Conservation (phyloP, 129 eudicot species). For the Centella asiatica region DNA sequence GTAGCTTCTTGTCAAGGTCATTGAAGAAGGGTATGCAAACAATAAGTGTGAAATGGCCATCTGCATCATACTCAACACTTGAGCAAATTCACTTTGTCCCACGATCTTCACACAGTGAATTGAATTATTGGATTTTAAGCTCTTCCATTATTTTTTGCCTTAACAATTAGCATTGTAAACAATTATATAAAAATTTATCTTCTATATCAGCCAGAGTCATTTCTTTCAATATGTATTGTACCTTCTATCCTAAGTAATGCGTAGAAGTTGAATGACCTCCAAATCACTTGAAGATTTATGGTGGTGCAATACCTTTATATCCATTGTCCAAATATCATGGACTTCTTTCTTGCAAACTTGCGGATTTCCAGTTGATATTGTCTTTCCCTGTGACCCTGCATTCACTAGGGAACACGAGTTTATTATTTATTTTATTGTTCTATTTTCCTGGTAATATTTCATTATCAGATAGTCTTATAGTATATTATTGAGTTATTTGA, state of each 20-base stretch:
- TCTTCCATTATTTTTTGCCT: neutral
- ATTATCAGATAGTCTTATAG: too few species aligned
- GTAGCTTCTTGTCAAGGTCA: conserved; percentile 5
- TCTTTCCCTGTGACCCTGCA: too few species aligned
- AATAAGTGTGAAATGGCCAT: neutral
- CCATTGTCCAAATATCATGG: neutral
- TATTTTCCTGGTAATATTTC: too few species aligned
- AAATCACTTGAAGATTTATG: neutral
- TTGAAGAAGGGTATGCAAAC: neutral
- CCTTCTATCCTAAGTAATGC: neutral
- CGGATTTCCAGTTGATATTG: too few species aligned
- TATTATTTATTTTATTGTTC: too few species aligned
- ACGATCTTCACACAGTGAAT: conserved; percentile 1
- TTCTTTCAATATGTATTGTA: neutral
- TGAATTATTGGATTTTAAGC: neutral
- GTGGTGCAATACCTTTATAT: neutral
- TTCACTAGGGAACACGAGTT: too few species aligned
- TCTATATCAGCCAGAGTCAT: neutral
- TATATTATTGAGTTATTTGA: too few species aligned
- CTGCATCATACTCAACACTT: neutral
- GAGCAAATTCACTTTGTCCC: conserved; percentile 6
- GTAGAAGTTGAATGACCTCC: neutral
- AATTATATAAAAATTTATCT: neutral
- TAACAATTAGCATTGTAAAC: neutral
- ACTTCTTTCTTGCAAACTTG: neutral